Evolutionary conservation across 768 basidiomycete species (phyloP), one percentile per base, ranked within the genome.

Genomic region (Candolleomyces aberdarensis): DNA sequence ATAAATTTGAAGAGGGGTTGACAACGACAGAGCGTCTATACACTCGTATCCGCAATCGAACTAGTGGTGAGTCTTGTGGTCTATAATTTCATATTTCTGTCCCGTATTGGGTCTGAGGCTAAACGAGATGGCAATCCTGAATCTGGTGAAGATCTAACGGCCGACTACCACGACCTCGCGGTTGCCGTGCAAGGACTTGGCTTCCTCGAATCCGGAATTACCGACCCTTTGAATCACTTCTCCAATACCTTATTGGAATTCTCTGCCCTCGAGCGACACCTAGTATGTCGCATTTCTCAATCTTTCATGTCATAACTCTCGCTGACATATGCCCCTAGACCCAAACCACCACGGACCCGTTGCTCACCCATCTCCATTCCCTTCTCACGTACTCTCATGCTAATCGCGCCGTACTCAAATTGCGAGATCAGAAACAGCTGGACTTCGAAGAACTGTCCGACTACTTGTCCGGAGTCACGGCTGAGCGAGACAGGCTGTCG

Each of bases 391-490:
- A 98, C 74, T 93, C 94, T 2, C 88, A 94, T 70, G 88, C 92
- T 32, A 96, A 98, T 66, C 88, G 93, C 56, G 86, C 90, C n/a
- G 94, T 98, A 20, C 83, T 99, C 65, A 96, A 93, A 74, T 82
- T 97, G 32, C 87, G 97, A 49, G 97, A 98, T 72, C 97, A 98
- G 75, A 99, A 98, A 73, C 97, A 99, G 72, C 85, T 98, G 58
- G 97, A 99, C 70, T 96, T 98, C 64, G 97, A 99, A 75, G 96
- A 98, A 71, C 83, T 98, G 9, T 94, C 94, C 2, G 92, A 94
- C 56, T 98, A 98, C 73, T 81, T 99, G 13, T 91, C 92, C 6
- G 91, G 90, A n/a, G 88, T 98, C 49, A 94, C 93, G 0, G 80
- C 87, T 11, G 97, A 99, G 75, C 88, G 97, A 20, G 97, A 99